These are phyloP conservation scores for Dissophora ornata DNA, from an alignment of 192 early-diverging fungal genomes.

Conservation along the genomic window DNA sequence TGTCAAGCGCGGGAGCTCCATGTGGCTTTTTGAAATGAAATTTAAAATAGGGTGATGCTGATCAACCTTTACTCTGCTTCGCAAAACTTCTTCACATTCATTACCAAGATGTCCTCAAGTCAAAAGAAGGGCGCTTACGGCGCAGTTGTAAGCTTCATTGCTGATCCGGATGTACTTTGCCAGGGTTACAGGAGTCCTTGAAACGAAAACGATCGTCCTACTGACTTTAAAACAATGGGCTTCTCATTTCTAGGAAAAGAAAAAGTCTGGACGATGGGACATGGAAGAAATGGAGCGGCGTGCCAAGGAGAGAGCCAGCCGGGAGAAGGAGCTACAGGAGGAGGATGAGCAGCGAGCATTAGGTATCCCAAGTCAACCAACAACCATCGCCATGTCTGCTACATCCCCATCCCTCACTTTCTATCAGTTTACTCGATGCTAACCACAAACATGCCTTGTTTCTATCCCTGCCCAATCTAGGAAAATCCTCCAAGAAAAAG, in stretches of 20 bases:
- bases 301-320: conserved; percentile 71
- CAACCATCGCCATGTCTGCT: too few species aligned
- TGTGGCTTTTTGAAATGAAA: too few species aligned
- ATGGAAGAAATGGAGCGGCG: conserved; percentile 71
- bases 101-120: conserved; percentile 13
- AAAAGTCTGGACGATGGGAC: conserved; percentile 70
- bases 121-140: conserved; percentile 50
- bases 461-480: conserved; percentile 2
- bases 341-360: conserved; percentile 68
- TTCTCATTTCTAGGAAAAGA: conserved; percentile 20
- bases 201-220: too few species aligned
- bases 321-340: conserved; percentile 54
- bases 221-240: neutral
- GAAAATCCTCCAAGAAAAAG: conserved; percentile 50
- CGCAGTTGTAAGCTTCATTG: conserved; percentile 25
- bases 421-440: too few species aligned
- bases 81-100: neutral
- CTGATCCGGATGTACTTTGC: too few species aligned
- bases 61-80: neutral
- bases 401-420: too few species aligned
- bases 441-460: neutral
- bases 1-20: too few species aligned
- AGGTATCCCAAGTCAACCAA: conserved; percentile 28
- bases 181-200: too few species aligned
- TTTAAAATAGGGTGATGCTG: too few species aligned